phyloP scores from a whole-genome alignment of 1,284 basidiomycete species.

The Moesziomyces aphidis region DNA sequence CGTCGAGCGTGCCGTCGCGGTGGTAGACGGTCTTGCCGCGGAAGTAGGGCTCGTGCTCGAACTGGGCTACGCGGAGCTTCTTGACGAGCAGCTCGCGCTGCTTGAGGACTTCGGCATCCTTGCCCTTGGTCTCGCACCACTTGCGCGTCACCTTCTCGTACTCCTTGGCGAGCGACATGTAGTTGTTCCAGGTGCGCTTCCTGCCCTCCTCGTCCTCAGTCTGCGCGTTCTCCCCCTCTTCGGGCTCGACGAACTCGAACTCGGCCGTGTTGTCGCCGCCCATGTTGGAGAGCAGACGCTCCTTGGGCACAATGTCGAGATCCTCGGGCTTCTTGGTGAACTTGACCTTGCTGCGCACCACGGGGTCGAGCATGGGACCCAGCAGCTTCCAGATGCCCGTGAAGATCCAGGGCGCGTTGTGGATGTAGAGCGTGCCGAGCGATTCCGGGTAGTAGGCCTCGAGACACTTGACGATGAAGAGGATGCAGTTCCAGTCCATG shows the following conservation, averaged over 20 bases:
- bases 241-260: conserved; percentile 53
- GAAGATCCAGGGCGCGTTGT: conserved; percentile 69
- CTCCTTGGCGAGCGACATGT: conserved; percentile 58
- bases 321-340: conserved; percentile 65
- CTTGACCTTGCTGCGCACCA: conserved; percentile 63
- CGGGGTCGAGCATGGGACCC: conserved; percentile 65
- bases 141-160: conserved; percentile 64
- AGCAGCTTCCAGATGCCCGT: conserved; percentile 67
- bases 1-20: conserved; percentile 65
- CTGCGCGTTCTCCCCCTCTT: conserved; percentile 65
- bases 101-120: conserved; percentile 37
- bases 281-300: conserved; percentile 50
- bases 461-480: conserved; percentile 63
- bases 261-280: conserved; percentile 50
- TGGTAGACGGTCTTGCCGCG: conserved; percentile 66
- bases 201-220: conserved; percentile 60
- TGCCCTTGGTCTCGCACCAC: conserved; percentile 60
- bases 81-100: conserved; percentile 64
- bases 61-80: conserved; percentile 66
- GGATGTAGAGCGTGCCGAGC: conserved; percentile 66
- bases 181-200: conserved; percentile 56
- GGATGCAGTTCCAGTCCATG: conserved; percentile 64
- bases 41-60: conserved; percentile 65
- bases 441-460: conserved; percentile 69
- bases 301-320: conserved; percentile 54